Evolutionary conservation across 2,329 filamentous ascomycete species (phyloP).

Genomic region (Bipolaris sorokiniana): DNA sequence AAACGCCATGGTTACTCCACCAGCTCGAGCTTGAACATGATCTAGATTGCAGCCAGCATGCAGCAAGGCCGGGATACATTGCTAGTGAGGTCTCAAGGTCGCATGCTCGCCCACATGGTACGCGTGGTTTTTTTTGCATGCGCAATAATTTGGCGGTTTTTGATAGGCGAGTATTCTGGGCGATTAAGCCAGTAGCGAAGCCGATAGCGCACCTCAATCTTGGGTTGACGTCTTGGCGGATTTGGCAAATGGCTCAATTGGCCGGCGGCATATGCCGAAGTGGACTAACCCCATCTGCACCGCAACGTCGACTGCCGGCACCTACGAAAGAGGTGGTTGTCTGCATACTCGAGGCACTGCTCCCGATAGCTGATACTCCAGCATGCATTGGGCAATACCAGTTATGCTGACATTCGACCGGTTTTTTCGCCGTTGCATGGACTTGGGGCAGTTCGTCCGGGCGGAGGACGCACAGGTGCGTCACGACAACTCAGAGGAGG

Average conservation of each 20-base stretch:
- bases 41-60: background rate
- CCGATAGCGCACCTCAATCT: background rate
- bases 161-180: background rate
- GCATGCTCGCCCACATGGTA: background rate
- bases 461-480: background rate
- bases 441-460: background rate
- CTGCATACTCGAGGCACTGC: background rate
- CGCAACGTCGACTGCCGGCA: background rate
- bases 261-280: background rate
- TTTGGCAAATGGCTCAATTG: background rate
- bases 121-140: background rate
- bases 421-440: background rate
- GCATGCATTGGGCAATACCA: background rate
- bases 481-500: background rate
- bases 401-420: background rate
- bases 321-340: background rate
- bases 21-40: background rate
- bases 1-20: background rate
- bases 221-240: background rate
- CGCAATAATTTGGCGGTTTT: background rate
- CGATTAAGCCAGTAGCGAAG: background rate
- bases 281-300: background rate
- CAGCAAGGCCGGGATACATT: background rate
- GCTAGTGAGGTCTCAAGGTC: background rate
- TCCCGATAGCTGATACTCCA: background rate